Conservation (phyloP, 345 rosid genomes). For the Carallia pectinifolia region DNA sequence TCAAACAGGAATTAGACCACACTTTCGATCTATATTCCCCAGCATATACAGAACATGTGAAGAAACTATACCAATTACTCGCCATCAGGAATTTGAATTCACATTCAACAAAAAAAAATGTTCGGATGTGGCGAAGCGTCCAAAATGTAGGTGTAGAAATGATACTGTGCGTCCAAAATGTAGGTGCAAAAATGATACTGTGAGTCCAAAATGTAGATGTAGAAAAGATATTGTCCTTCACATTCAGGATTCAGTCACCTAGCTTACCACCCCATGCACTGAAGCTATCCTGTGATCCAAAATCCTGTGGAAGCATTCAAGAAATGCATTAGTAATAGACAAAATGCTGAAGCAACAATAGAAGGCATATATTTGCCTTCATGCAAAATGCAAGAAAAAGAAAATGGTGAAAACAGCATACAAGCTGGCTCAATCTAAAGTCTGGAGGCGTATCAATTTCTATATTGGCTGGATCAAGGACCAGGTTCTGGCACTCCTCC, state of each 20-base stretch:
- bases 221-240: neutral
- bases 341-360: neutral
- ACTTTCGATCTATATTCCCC: too few relatives aligned
- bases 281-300: constrained; percentile 93
- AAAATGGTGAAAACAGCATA: constrained; percentile 27
- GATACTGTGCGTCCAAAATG: too few relatives aligned
- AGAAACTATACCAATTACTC: constrained; percentile 5
- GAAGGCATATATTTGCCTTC: neutral
- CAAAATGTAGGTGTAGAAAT: neutral
- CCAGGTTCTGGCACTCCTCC: constrained; percentile 77
- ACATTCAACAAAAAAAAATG: constrained; percentile 1
- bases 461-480: constrained; percentile 68
- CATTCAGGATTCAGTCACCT: constrained; percentile 25
- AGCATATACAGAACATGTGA: neutral
- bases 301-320: constrained; percentile 50
- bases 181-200: neutral
- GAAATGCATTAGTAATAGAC: neutral
- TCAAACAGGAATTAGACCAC: neutral
- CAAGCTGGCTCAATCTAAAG: constrained; percentile 90
- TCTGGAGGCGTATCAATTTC: constrained; percentile 95
- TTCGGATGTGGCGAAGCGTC: neutral
- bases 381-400: neutral
- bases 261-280: constrained; percentile 70
- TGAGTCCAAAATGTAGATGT: neutral
- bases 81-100: constrained; percentile 1